Evolutionary conservation across 768 basidiomycete genomes (phyloP).

Genomic region (Ramaria sp.): DNA sequence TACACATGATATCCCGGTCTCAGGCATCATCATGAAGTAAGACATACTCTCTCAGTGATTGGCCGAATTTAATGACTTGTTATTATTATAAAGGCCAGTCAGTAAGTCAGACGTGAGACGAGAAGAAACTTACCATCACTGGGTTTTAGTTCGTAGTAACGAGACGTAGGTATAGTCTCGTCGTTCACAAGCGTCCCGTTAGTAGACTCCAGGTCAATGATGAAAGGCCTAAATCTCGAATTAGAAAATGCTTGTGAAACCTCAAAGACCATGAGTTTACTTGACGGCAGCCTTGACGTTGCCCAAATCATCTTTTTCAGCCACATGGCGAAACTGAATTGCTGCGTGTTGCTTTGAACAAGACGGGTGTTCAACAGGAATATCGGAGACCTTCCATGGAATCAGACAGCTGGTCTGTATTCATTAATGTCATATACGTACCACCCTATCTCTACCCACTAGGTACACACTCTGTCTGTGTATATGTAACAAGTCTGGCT

Average conservation of each 20-base stretch:
- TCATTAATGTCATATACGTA: constrained; percentile 39
- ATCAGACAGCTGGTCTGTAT: background rate
- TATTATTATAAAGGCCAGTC: background rate
- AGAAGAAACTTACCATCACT: constrained; percentile 56
- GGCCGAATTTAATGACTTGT: constrained; percentile 84
- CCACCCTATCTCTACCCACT: constrained; percentile 79
- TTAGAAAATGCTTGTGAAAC: background rate
- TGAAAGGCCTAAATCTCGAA: constrained; percentile 59
- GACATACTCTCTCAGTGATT: constrained; percentile 75
- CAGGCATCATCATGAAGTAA: constrained; percentile 69
- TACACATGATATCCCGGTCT: constrained; percentile 14
- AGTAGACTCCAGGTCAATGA: constrained; percentile 98
- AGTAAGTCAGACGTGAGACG: background rate
- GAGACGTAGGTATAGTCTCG: constrained; percentile 68
- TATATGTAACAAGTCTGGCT: constrained; percentile 79
- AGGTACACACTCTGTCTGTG: constrained; percentile 92
- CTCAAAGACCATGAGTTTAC: constrained; percentile 34
- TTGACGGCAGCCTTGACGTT: constrained; percentile 68
- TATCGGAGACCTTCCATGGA: constrained; percentile 33
- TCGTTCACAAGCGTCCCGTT: constrained; percentile 92
- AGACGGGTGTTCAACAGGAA: constrained; percentile 90
- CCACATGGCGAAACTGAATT: constrained; percentile 87
- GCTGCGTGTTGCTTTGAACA: constrained; percentile 98
- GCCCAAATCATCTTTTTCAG: constrained; percentile 83
- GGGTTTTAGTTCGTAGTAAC: constrained; percentile 76